A percentile compares a stretch with the other conserved stretches of the same genome.
These are phyloP conservation scores for Magnusiomyces suaveolens DNA, from an alignment of 1,139 yeast species.

Conservation along the genomic window DNA sequence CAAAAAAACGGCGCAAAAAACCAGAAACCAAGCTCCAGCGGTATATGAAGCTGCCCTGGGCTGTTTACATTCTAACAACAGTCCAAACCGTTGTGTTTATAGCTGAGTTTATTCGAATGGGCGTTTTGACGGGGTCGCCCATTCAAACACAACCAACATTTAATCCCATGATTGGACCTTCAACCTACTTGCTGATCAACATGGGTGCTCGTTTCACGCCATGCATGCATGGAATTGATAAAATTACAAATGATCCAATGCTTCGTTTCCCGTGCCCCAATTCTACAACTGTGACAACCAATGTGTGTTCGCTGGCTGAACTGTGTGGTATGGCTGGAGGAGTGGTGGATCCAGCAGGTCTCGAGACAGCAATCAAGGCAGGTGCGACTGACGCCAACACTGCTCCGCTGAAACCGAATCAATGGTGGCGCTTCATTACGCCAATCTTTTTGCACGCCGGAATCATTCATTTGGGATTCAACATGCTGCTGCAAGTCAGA, in stretches of 20 bases:
- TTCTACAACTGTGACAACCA: slow-evolving; percentile 46
- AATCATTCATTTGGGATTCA: slow-evolving; percentile 57
- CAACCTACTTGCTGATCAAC: slow-evolving; percentile 53
- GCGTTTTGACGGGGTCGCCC: slow-evolving; percentile 53
- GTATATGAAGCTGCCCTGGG: slow-evolving; percentile 23
- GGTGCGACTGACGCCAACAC: slow-evolving; percentile 25
- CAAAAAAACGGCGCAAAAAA: background rate
- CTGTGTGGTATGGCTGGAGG: slow-evolving; percentile 53
- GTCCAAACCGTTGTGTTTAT: slow-evolving; percentile 43
- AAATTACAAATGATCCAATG: slow-evolving; percentile 41
- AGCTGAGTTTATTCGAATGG: slow-evolving; percentile 55
- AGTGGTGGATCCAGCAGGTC: background rate
- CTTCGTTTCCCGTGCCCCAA: slow-evolving; percentile 61
- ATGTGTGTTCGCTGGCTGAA: slow-evolving; percentile 49
- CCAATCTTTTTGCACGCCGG: slow-evolving; percentile 77
- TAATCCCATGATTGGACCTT: slow-evolving; percentile 79
- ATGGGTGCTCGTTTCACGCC: slow-evolving; percentile 69
- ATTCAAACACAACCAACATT: slow-evolving; percentile 63
- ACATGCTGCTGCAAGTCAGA: slow-evolving; percentile 49
- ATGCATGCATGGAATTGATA: slow-evolving; percentile 51
- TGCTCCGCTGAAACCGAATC: slow-evolving; percentile 34
- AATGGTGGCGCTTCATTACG: slow-evolving; percentile 61
- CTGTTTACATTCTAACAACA: slow-evolving; percentile 25
- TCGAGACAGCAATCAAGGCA: background rate
- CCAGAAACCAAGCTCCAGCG: background rate